Evolutionary conservation across 2,329 filamentous ascomycete genomes (phyloP), one percentile per base, ranked within the genome.

Genomic region (Alternaria arbusti): DNA sequence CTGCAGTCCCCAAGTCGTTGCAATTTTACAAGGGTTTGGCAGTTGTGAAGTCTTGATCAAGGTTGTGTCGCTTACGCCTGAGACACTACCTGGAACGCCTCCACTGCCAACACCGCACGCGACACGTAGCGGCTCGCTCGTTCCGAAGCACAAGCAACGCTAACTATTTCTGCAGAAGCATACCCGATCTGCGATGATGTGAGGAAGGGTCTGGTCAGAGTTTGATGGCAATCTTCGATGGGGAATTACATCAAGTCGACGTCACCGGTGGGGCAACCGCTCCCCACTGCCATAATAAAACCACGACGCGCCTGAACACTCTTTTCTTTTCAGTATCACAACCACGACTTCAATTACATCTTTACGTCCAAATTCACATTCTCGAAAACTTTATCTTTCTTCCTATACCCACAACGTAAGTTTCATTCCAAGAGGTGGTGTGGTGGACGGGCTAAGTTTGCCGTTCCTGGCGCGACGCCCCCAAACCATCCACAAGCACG

Each of bases 191-290:
- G 49, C 49, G 23, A 59, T 52, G 59, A 67, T 44, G 43, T 46
- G 54, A 56, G 32, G 15, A 47, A 45, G 50, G 46, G 30, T 57
- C 62, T 51, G 30, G 45, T 62, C 50, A 54, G 52, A 22, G 36
- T 28, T 52, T 49, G 57, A 40, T 44, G 25, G 52, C 44, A 62
- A 66, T 66, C 61, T 59, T 62, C 54, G 54, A 61, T 59, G 51
- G 45, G 51, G 40, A 61, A 58, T 44, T 52, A 57, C 61, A 59
- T 70, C 59, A 59, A 15, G 26, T 62, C 56, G 57, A 70, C 69
- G 69, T 71, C 69, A 71, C 54, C 46, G 36, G 69, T 65, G 69
- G 64, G 69, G 62, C 59, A 26, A 22, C 20, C 15, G 44, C 40
- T 56, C 32, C 50, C 30, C 51, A 52, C 61, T 61, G 49, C 49